Evolutionary conservation across 768 basidiomycete genomes (phyloP), one percentile per base, ranked within the genome.

Genomic region (Phlebiopsis gigantea): DNA sequence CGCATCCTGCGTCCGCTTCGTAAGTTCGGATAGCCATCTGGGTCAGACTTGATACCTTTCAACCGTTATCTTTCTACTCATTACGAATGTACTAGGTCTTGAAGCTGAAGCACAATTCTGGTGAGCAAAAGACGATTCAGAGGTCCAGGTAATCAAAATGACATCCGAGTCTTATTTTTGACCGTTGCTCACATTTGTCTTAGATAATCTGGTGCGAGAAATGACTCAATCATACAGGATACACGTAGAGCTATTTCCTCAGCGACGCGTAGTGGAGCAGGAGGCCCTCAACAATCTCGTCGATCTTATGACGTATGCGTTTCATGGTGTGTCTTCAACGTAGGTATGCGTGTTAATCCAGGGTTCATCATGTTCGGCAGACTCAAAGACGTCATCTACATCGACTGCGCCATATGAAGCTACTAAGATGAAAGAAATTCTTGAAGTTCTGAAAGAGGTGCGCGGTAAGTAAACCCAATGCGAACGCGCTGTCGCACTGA

Each of bases 161-260:
- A n/a, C n/a, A n/a, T n/a, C n/a, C n/a, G n/a, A n/a, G n/a, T n/a
- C n/a, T n/a, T n/a, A n/a, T n/a, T n/a, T n/a, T n/a, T n/a, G n/a
- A n/a, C n/a, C n/a, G n/a, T n/a, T n/a, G n/a, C n/a, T n/a, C n/a
- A n/a, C n/a, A n/a, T n/a, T n/a, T n/a, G n/a, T n/a, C n/a, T n/a
- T n/a, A n/a, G n/a, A n/a, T n/a, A n/a, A n/a, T n/a, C n/a, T n/a
- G n/a, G n/a, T n/a, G n/a, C n/a, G n/a, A n/a, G n/a, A n/a, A n/a
- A n/a, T n/a, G n/a, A n/a, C n/a, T n/a, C n/a, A n/a, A n/a, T n/a
- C n/a, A 39, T 39, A 30, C 25, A 67, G 64, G 66, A 15, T 41
- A 12, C 65, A 66, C 26, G 52, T 63, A 2, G 42, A 50, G 17
- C 55, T 63, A 44, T 67, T 65, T 42, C 61, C 66, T 0, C 21